Conservation (phyloP, 257 asterid species). For the Solanum stenotomum region DNA sequence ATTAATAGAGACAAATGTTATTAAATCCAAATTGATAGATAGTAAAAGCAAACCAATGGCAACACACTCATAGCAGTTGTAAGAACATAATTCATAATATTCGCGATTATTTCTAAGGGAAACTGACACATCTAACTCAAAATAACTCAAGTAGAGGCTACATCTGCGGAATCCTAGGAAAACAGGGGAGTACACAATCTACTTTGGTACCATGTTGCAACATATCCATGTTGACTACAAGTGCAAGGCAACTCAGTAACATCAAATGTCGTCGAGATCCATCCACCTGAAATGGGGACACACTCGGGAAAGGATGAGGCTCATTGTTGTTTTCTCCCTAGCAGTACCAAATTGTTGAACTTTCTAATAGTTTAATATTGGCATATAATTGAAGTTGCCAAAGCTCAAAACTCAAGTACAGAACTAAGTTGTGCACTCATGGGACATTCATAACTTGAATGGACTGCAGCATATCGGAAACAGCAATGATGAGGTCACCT, state of each 20-base stretch:
- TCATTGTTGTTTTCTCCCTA: background rate
- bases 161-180: background rate
- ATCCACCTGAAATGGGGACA: background rate
- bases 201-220: background rate
- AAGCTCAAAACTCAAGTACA: background rate
- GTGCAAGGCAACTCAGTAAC: background rate
- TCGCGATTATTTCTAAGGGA: background rate
- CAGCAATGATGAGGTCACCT: conserved; percentile 90
- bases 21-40: background rate
- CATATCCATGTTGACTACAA: background rate
- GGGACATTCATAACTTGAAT: conserved; percentile 98
- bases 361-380: background rate
- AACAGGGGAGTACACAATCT: background rate
- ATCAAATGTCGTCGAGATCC: background rate
- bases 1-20: background rate
- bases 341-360: background rate
- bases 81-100: background rate
- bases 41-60: background rate
- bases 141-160: background rate
- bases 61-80: background rate
- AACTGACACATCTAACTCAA: background rate
- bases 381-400: background rate
- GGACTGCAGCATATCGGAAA: conserved; percentile 94
- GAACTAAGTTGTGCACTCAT: conserved; percentile 9
- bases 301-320: background rate